Conservation (phyloP, 805 yeast genomes). For the Kuraishia ogatae region DNA sequence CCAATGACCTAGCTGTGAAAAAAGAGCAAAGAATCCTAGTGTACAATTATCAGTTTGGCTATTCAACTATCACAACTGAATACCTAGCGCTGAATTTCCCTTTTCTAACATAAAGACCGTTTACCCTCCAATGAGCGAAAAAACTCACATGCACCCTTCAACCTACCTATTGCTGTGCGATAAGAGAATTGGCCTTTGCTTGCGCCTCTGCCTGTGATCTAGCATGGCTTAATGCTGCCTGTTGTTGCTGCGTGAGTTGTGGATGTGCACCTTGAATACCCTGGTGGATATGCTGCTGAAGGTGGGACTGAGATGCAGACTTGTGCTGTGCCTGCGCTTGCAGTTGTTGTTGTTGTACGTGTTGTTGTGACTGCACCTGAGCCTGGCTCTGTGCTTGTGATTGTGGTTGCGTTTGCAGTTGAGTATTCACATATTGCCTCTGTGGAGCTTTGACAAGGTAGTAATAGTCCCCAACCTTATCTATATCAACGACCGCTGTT, state of each 20-base stretch:
- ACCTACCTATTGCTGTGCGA: background rate
- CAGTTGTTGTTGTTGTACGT: background rate
- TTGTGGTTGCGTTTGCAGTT: background rate
- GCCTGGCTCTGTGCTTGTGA: background rate
- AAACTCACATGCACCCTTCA: no score
- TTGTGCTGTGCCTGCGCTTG: background rate
- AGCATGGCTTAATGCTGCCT: background rate
- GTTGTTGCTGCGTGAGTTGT: background rate
- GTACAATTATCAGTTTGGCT: no score
- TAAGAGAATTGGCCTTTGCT: background rate
- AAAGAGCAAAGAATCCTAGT: no score
- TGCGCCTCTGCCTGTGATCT: conserved; percentile 2
- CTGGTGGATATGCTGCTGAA: background rate
- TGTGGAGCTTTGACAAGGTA: conserved; percentile 44
- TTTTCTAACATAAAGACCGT: no score
- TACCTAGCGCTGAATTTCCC: no score
- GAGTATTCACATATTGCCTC: conserved; percentile 10
- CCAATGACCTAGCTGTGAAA: no score
- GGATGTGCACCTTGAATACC: background rate
- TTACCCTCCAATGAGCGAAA: no score
- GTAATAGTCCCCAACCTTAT: conserved; percentile 57
- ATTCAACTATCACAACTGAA: no score
- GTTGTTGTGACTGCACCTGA: background rate
- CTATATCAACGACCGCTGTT: conserved; percentile 67
- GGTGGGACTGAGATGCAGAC: background rate